These are phyloP conservation scores for Domatiomyces globalis DNA, from an alignment of 2,329 filamentous ascomycete genomes.

Conservation along the genomic window DNA sequence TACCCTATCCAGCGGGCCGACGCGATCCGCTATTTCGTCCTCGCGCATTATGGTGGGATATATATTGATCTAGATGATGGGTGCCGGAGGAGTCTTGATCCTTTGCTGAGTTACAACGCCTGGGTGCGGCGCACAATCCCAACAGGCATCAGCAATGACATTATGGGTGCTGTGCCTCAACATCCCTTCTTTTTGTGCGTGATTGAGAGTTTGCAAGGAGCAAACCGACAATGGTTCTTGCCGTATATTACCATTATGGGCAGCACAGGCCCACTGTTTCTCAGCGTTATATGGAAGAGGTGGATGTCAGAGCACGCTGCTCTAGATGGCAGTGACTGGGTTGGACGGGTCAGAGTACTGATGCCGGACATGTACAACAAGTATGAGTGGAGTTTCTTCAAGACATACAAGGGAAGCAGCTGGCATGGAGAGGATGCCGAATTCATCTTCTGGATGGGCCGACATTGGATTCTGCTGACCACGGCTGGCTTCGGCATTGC, in stretches of 20 bases:
- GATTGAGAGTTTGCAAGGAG: constrained; percentile 52
- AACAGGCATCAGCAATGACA: constrained; percentile 69
- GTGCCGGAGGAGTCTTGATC: constrained; percentile 54
- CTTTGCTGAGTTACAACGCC: constrained; percentile 52
- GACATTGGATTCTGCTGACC: constrained; percentile 43
- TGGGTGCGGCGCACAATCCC: constrained; percentile 59
- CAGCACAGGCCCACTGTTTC: constrained; percentile 59
- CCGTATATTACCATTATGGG: constrained; percentile 72
- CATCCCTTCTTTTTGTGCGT: constrained; percentile 62
- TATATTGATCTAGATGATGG: constrained; percentile 71
- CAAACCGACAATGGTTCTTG: constrained; percentile 54
- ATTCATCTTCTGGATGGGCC: constrained; percentile 51
- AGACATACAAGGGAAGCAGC: constrained; percentile 48
- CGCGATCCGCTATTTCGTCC: constrained; percentile 64
- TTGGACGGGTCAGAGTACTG: constrained; percentile 48
- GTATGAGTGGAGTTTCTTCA: constrained; percentile 60
- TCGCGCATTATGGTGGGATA: constrained; percentile 63
- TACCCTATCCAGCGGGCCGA: constrained; percentile 68
- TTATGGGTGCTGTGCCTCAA: constrained; percentile 57
- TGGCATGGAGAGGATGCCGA: constrained; percentile 52
- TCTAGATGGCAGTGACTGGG: constrained; percentile 25
- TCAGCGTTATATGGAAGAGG: constrained; percentile 62
- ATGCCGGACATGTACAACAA: constrained; percentile 60
- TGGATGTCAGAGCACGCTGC: constrained; percentile 42
- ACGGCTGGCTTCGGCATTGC: constrained; percentile 37